phyloP scores from a whole-genome alignment of 768 basidiomycete genomes.

The Russula sp. region DNA sequence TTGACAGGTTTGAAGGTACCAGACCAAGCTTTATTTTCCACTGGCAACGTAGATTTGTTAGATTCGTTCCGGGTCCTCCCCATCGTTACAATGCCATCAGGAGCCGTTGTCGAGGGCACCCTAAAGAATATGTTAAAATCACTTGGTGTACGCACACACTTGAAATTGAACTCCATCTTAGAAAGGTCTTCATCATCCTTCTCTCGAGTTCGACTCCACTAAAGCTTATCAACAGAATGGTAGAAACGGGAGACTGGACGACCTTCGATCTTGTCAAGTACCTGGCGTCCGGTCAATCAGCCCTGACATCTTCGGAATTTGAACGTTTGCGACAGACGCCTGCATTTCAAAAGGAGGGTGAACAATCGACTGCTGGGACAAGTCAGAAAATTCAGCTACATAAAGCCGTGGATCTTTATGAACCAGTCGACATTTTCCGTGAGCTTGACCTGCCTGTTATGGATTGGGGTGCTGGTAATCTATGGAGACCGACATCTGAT shows the following conservation, averaged over 20 bases:
- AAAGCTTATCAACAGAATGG: too few relatives aligned
- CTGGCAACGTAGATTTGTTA: slow-evolving; percentile 78
- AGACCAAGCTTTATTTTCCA: slow-evolving; percentile 75
- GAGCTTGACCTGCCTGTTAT: slow-evolving; percentile 75
- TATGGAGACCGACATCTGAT: slow-evolving; percentile 79
- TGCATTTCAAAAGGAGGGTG: slow-evolving; percentile 57
- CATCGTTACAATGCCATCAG: slow-evolving; percentile 69
- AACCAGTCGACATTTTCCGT: slow-evolving; percentile 71
- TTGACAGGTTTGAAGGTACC: slow-evolving; percentile 69
- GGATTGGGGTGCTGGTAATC: slow-evolving; percentile 77
- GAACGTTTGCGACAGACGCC: slow-evolving; percentile 58
- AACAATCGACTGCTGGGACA: slow-evolving; percentile 30
- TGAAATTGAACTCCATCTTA: slow-evolving; percentile 51
- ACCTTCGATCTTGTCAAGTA: slow-evolving; percentile 77
- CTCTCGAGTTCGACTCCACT: too few relatives aligned
- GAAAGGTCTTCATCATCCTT: too few relatives aligned
- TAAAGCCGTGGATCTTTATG: too few relatives aligned
- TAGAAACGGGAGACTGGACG: too few relatives aligned
- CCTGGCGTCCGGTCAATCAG: slow-evolving; percentile 74
- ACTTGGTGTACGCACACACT: slow-evolving; percentile 85
- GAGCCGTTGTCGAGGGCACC: slow-evolving; percentile 56
- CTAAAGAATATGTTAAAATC: slow-evolving; percentile 68
- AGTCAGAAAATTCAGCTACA: slow-evolving; percentile 50
- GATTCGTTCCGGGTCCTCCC: slow-evolving; percentile 89
- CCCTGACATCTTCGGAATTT: slow-evolving; percentile 55